Conservation (phyloP, 192 early-diverging fungal genomes). For the Gaertneriomyces sp. region DNA sequence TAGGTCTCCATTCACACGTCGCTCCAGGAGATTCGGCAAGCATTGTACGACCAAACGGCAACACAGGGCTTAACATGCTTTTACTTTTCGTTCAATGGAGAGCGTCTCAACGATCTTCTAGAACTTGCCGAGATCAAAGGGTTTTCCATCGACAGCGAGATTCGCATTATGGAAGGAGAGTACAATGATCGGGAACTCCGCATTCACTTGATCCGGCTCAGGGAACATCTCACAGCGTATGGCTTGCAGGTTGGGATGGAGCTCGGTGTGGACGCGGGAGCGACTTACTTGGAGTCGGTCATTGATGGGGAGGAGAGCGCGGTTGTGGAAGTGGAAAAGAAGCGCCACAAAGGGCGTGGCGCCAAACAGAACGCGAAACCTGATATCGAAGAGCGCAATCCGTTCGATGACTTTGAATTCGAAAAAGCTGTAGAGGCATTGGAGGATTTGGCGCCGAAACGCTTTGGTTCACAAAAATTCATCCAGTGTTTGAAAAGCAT, state of each 20-base stretch:
- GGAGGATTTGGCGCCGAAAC: conserved; percentile 53
- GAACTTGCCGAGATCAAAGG: conserved; percentile 62
- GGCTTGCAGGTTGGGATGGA: conserved; percentile 23
- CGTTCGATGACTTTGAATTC: conserved; percentile 37
- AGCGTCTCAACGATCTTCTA: conserved; percentile 63
- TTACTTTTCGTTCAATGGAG: conserved; percentile 70
- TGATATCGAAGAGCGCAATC: conserved; percentile 20
- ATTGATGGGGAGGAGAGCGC: conserved; percentile 55
- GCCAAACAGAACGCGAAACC: conserved; percentile 23
- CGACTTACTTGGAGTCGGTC: conserved; percentile 66
- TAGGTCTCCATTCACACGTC: conserved; percentile 32
- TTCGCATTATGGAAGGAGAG: conserved; percentile 19
- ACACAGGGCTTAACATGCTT: conserved; percentile 90
- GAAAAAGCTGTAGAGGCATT: conserved; percentile 26
- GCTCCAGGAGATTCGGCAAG: conserved; percentile 83
- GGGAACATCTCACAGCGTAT: conserved; percentile 81
- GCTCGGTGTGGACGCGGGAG: conserved; percentile 69
- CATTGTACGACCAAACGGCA: conserved; percentile 80
- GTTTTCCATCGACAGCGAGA: conserved; percentile 70
- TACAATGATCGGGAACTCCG: conserved; percentile 93
- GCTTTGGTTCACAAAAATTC: conserved; percentile 32
- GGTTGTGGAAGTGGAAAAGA: conserved; percentile 8
- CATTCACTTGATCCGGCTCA: conserved; percentile 81
- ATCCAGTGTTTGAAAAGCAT: conserved; percentile 55
- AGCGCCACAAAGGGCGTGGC: conserved; percentile 34